Percentiles rank a stretch among this genome's conserved stretches.
Conservation (phyloP, 169 alveolate species). For the Theileria orientalis region DNA sequence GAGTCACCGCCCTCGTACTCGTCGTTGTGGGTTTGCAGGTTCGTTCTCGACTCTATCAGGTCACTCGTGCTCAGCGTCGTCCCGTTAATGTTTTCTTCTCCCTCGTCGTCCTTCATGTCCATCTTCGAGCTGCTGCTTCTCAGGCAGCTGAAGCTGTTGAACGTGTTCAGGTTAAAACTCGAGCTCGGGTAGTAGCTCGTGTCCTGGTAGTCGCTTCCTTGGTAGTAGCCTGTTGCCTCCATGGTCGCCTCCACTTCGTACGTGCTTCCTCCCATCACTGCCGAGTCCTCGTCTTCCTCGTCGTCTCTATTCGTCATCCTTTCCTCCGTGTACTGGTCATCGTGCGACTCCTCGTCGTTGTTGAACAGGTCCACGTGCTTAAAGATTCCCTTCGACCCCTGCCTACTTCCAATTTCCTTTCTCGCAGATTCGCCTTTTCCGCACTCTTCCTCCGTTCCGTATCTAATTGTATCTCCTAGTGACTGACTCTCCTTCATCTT, state of each 20-base stretch:
- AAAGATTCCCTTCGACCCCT: no score
- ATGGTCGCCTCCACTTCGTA: neutral
- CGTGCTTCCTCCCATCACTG: neutral
- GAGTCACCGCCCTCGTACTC: no score
- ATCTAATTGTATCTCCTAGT: no score
- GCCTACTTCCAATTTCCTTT: no score
- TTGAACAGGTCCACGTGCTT: neutral
- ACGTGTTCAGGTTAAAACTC: neutral
- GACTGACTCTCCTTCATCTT: no score
- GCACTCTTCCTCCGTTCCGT: no score
- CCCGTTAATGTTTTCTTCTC: neutral
- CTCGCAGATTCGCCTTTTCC: no score
- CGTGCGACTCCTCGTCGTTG: neutral
- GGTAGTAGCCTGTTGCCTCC: neutral
- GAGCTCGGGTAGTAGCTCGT: no score
- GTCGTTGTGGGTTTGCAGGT: neutral
- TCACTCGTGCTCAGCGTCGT: slow-evolving; percentile 5
- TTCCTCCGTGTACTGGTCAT: neutral
- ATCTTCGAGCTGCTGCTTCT: no score
- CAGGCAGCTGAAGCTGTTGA: no score
- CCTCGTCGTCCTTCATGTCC: neutral
- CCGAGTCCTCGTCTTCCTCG: neutral
- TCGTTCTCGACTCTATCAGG: neutral
- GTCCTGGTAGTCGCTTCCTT: neutral
- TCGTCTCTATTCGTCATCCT: neutral